Evolutionary conservation across 2,329 filamentous ascomycete genomes (phyloP), one percentile per base, ranked within the genome.

Genomic region (Aphanocladium album): DNA sequence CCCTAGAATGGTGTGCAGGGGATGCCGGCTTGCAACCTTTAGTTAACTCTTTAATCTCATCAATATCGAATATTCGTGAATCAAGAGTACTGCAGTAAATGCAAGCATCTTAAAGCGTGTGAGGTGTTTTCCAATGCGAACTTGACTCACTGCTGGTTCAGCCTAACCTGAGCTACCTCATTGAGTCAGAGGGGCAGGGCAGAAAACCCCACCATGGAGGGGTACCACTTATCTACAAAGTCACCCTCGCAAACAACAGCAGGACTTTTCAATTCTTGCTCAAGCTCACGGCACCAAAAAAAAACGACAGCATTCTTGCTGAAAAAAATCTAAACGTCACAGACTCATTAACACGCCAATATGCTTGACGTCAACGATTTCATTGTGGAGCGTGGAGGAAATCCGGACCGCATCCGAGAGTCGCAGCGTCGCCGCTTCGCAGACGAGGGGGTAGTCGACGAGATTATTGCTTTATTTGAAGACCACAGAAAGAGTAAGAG

Each of bases 351-450:
- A 21, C 2, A 41, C 45, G 33, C 27, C 68, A 76, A 64, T 37
- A 91, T 91, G 89, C 81, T 91, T 67, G 90, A 93, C 79, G 81
- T 91, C 60, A 81, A 84, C 67, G 89, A 93, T 72, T 91, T 93
- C 73, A 88, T 93, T 70, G 77, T 84, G 72, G 91, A 97, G 76
- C 89, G 92, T 69, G 95, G 93, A 67, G 95, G 95, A 68, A 86
- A 98, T 77, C 91, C 92, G 17, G 89, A 96, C 72, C 88, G 87
- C 79, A 95, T 99, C 76, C 89, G 90, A 74, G 91, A 97, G 75
- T 95, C 89, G 65, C 95, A 99, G 77, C 85, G 89, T 68, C 87
- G 87, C 72, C 88, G 95, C 68, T 84, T 86, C 79, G 93, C 91
- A 53, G 83, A 87, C 16, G 90, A 92, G 70, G 89, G 91, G 71